Conservation (phyloP, 2,329 filamentous ascomycete species). For the Claviceps sp. region DNA sequence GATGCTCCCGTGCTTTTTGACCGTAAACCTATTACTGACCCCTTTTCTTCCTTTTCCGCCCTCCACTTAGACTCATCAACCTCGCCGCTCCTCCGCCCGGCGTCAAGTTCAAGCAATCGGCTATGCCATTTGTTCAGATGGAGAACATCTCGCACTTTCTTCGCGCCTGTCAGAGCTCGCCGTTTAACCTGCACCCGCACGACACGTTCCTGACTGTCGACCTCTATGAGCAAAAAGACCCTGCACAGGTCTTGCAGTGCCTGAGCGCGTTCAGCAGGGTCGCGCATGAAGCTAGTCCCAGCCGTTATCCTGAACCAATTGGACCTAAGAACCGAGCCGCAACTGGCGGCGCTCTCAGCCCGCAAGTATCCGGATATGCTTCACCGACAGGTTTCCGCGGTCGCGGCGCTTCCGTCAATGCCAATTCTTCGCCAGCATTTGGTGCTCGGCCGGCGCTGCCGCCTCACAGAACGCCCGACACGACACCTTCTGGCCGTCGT, state of each 20-base stretch:
- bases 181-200: conserved; percentile 79
- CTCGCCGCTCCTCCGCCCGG: conserved; percentile 62
- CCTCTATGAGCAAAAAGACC: conserved; percentile 89
- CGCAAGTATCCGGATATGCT: conserved; percentile 46
- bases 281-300: conserved; percentile 61
- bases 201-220: conserved; percentile 97
- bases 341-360: conserved; percentile 39
- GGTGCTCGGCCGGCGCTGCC: conserved; percentile 28
- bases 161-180: conserved; percentile 69
- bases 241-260: conserved; percentile 89
- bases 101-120: conserved; percentile 79
- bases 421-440: conserved; percentile 42
- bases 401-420: conserved; percentile 41
- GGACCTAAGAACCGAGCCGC: conserved; percentile 50
- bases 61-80: conserved; percentile 58
- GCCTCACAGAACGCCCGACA: conserved; percentile 37
- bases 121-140: conserved; percentile 99
- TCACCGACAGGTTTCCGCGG: conserved; percentile 33
- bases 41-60: neutral
- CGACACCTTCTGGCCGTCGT: conserved; percentile 36
- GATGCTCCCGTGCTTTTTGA: neutral
- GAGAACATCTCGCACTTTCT: conserved; percentile 98
- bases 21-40: neutral
- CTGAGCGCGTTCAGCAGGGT: conserved; percentile 82
- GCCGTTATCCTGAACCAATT: conserved; percentile 60